phyloP scores from a whole-genome alignment of 108 stramenopile species.

The Pseudonitzschia delicatissima region DNA sequence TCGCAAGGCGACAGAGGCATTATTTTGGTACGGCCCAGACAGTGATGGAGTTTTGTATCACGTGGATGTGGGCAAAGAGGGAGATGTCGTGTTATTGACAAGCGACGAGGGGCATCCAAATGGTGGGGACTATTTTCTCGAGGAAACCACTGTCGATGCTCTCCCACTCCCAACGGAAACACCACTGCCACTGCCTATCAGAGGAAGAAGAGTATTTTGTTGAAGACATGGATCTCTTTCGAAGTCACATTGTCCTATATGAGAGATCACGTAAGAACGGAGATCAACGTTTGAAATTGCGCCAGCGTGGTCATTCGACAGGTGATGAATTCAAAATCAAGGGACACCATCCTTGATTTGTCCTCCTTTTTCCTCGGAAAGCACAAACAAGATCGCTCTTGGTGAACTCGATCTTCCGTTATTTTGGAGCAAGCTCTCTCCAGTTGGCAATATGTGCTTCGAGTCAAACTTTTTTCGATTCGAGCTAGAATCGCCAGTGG shows the following conservation, averaged over 20 bases:
- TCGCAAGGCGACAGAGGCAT: constrained; percentile 1
- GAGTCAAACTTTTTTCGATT: constrained; percentile 22
- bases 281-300: constrained; percentile 25
- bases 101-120: background rate
- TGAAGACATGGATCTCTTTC: constrained; percentile 49
- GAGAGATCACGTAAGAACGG: constrained; percentile 30
- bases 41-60: constrained; percentile 38
- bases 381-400: background rate
- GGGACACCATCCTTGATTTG: constrained; percentile 1
- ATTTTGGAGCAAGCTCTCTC: constrained; percentile 20
- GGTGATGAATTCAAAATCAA: background rate
- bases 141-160: constrained; percentile 11
- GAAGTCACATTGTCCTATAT: constrained; percentile 32
- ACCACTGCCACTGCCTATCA: background rate
- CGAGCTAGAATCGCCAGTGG: constrained; percentile 30
- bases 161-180: constrained; percentile 13
- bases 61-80: constrained; percentile 36
- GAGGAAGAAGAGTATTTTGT: constrained; percentile 12
- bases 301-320: background rate
- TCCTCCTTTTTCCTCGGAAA: background rate
- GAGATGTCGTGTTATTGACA: constrained; percentile 33
- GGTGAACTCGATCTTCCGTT: background rate
- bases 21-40: constrained; percentile 21
- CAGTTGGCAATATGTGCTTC: constrained; percentile 40
- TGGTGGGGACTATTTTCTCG: constrained; percentile 20